These are phyloP conservation scores for Conticribra weissflogii DNA, from an alignment of 108 stramenopile species.

Conservation along the genomic window DNA sequence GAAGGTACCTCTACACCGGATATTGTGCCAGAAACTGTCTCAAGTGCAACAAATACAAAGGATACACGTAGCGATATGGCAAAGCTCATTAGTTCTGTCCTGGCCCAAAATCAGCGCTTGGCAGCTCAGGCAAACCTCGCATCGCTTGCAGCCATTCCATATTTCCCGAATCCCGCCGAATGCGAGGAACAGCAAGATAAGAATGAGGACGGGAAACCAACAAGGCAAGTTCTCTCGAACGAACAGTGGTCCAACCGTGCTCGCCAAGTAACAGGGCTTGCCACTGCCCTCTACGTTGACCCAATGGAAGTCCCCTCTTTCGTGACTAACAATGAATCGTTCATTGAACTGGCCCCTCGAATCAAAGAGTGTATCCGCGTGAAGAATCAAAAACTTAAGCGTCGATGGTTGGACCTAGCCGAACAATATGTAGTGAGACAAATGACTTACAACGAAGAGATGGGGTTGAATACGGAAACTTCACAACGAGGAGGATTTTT, in stretches of 20 bases:
- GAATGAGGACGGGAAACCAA: not conserved
- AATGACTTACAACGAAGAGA: slow-evolving; percentile 53
- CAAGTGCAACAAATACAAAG: slow-evolving; percentile 23
- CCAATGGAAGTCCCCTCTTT: slow-evolving; percentile 75
- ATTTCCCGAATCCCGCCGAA: slow-evolving; percentile 10
- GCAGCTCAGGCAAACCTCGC: slow-evolving; percentile 66
- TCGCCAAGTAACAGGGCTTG: slow-evolving; percentile 68
- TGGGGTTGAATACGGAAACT: slow-evolving; percentile 35
- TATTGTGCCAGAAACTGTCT: slow-evolving; percentile 26
- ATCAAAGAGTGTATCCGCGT: slow-evolving; percentile 73
- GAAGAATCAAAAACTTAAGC: slow-evolving; percentile 56
- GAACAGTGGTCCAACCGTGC: slow-evolving; percentile 74
- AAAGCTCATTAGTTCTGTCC: slow-evolving; percentile 51
- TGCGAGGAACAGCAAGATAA: not conserved
- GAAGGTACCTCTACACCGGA: not conserved
- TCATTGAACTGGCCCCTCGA: slow-evolving; percentile 54
- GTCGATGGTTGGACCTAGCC: slow-evolving; percentile 68
- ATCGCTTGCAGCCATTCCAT: slow-evolving; percentile 49
- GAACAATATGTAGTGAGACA: slow-evolving; percentile 75
- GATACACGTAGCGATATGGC: slow-evolving; percentile 36
- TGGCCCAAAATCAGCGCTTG: slow-evolving; percentile 60
- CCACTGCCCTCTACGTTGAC: slow-evolving; percentile 74
- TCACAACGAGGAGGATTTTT: slow-evolving; percentile 53
- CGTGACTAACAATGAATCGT: slow-evolving; percentile 50
- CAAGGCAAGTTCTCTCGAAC: slow-evolving; percentile 23